Base-by-base conservation (phyloP, 371 early-diverging fungal species). In the Choanephora cucurbitarum region DNA sequence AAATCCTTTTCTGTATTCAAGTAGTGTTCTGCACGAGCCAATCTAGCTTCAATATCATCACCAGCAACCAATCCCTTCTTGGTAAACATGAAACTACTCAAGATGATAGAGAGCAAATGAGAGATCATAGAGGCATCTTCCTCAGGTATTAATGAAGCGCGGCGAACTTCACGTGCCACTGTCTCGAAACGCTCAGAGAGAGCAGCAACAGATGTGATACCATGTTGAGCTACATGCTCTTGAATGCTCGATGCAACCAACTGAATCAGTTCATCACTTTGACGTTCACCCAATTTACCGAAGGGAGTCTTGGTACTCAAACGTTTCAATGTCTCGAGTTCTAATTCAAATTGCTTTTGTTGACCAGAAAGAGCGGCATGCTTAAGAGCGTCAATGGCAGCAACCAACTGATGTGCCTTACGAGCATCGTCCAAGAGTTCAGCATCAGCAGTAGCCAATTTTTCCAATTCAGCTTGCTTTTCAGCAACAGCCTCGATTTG, bases 1-100 rank as follows among this genome's bases (percentile, higher is more conserved):
- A 98, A 65, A 69, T 96, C 92, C 40, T 84, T 85, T 49, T 85
- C 81, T 34, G 72, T 63, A 18, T 64, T 54, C 49, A 98, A 72
- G 67, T 89, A 88, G 64, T 85, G 84, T 63, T 91, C 81, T 15
- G 91, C 75, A 50, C 98, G 86, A 10, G 95, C 88, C 44, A 97
- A 64, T 49, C 95, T 80, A 1, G 94, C 79, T 62, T 98, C 97
- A n/a, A 92, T 83, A 67, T 95, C 96, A 41, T 86, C 83, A 33
- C 97, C 97, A 52, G 85, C 70, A 3, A 95, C 93, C 52, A 90
- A 67, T 1, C 97, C 98, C 46, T 88, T 80, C 81, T 95, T 96
- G 49, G 68, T 81, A 58, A 95, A 84, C 83, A 96, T 83, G 24
- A 94, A 60, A 56, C 79, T 81, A 54, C 94, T 93, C 57, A 96